These are phyloP conservation scores for Talaromyces islandicus DNA, from an alignment of 2,329 filamentous ascomycete species.

Conservation along the genomic window DNA sequence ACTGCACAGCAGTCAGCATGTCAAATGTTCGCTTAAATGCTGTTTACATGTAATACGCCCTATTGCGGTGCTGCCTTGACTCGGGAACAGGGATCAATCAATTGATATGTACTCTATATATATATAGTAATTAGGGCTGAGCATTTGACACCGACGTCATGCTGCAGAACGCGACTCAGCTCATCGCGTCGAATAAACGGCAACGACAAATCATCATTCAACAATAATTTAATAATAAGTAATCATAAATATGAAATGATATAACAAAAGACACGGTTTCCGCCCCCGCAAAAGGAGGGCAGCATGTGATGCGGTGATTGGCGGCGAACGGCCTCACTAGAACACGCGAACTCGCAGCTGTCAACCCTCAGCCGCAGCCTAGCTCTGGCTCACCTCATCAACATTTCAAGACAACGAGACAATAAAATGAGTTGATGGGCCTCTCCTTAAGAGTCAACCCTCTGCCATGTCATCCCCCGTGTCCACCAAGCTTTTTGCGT, in stretches of 20 bases:
- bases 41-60: too few relatives aligned
- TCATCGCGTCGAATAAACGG: neutral
- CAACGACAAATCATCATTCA: neutral
- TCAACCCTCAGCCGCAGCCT: constrained; percentile 2
- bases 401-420: neutral
- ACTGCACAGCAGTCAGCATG: too few relatives aligned
- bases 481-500: neutral
- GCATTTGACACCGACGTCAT: neutral
- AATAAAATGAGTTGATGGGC: neutral
- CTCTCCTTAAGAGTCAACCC: neutral
- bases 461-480: neutral
- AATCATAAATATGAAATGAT: neutral
- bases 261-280: neutral
- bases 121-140: neutral
- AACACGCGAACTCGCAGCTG: neutral
- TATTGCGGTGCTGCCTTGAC: too few relatives aligned
- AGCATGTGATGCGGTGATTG: constrained; percentile 8
- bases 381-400: neutral
- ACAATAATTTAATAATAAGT: too few relatives aligned
- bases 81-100: neutral
- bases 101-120: too few relatives aligned
- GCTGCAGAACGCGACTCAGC: neutral
- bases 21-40: too few relatives aligned
- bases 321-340: neutral
- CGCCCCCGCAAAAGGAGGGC: neutral